Evolutionary conservation across 768 basidiomycete species (phyloP), one percentile per base, ranked within the genome.

Genomic region (Rubroboletus satanas): DNA sequence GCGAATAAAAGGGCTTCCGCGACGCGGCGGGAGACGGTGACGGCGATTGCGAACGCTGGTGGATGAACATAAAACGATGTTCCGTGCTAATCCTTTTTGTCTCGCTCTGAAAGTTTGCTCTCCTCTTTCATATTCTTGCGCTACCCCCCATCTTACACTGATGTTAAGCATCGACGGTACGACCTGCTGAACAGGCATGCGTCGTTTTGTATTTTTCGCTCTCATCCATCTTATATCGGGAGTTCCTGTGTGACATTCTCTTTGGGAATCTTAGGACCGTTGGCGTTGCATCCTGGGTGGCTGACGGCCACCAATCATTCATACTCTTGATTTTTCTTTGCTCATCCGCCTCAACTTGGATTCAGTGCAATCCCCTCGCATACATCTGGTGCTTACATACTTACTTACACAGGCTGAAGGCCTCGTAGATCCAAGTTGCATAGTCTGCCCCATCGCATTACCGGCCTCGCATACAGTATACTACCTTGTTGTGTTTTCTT

Each of bases 1-100:
- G 43, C 74, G 74, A 46, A 77, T 84, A 44, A 83, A 82, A 70
- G 82, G 80, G 52, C 73, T 85, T 45, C 83, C 83, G 43, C 80
- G 71, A 45, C 77, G 69, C 3, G 71, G 70, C 37, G 61, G 18
- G 44, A 68, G 69, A 55, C 66, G 69, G 39, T 62, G 44, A 67
- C 31, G 42, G 18, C 51, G 50, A 60, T 44, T 38, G 36, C 47
- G 58, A 58, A 54, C 58, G 54, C 41, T n/a, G 29, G 52, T 57
- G 56, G 56, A 55, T 41, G 51, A 52, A 62, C 36, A 17, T 43
- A 23, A 54, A 47, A 50, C 37, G 15, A 62, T 32, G 42, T 52
- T 49, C 57, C 23, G 38, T 38, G 36, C 35, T 49, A 29, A 36
- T 51, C 42, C n/a, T 39, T 37, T 39, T 48, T 54, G 38, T 58